phyloP scores from a whole-genome alignment of 371 early-diverging fungal genomes.

The Basidiobolus meristosporus region DNA sequence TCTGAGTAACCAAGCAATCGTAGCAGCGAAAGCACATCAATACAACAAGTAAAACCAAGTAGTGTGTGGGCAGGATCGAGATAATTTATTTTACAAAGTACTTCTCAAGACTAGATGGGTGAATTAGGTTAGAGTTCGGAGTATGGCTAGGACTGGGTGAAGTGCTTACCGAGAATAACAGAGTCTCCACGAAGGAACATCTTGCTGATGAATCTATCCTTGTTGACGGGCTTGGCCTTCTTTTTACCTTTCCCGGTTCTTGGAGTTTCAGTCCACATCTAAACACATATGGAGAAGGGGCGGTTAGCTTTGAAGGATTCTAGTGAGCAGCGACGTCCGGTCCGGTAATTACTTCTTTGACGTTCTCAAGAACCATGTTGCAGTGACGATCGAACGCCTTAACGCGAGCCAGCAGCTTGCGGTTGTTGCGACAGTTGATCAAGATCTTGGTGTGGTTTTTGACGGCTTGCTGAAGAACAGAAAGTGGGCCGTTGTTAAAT shows the following conservation, averaged over 20 bases:
- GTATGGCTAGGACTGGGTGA: no score
- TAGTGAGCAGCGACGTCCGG: no score
- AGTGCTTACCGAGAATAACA: constrained; percentile 68
- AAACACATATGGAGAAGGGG: constrained; percentile 1
- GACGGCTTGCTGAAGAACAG: constrained; percentile 85
- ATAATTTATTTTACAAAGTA: no score
- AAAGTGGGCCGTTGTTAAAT: constrained; percentile 92
- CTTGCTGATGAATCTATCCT: constrained; percentile 94
- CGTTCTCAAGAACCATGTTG: constrained; percentile 97
- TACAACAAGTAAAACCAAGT: no score
- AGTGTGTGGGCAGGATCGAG: no score
- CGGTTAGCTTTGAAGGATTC: neutral
- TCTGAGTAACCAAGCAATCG: no score
- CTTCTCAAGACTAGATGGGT: no score
- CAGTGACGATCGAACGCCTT: constrained; percentile 98
- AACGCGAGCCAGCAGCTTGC: constrained; percentile 88
- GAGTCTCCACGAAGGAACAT: constrained; percentile 97
- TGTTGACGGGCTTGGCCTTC: constrained; percentile 89
- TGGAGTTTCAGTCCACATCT: constrained; percentile 96
- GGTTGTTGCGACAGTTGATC: constrained; percentile 90
- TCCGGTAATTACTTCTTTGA: constrained; percentile 83
- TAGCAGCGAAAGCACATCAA: no score
- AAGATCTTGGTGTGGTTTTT: constrained; percentile 90
- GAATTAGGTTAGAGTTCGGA: no score
- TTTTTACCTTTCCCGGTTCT: constrained; percentile 68